These are phyloP conservation scores for Lasiosphaeria miniovina DNA, from an alignment of 495 filamentous ascomycete genomes.

Conservation along the genomic window DNA sequence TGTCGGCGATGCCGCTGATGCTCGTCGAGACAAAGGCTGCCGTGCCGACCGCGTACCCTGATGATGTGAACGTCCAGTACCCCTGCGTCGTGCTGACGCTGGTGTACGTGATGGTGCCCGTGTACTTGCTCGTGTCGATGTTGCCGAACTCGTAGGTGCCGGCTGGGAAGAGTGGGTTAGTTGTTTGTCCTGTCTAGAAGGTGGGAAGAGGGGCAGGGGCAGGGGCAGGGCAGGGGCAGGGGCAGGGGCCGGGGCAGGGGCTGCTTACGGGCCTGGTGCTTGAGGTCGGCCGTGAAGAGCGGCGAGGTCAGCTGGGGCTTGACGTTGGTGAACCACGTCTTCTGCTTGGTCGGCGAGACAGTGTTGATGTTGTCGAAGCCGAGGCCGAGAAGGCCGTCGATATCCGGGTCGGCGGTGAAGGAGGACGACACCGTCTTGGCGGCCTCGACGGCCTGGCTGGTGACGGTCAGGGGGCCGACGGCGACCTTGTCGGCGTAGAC, in stretches of 20 bases:
- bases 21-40: conserved; percentile 28
- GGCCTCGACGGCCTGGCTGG: conserved; percentile 65
- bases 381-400: conserved; percentile 71
- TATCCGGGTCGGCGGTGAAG: conserved; percentile 57
- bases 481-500: conserved; percentile 71
- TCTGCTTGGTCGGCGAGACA: conserved; percentile 55
- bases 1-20: conserved; percentile 60
- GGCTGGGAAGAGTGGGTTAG: conserved; percentile 27
- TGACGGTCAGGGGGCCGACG: conserved; percentile 61
- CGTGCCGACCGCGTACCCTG: conserved; percentile 60
- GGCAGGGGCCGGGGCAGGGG: background rate
- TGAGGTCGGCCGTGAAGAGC: conserved; percentile 67
- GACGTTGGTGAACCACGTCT: conserved; percentile 73
- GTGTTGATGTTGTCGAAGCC: conserved; percentile 72
- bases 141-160: conserved; percentile 76
- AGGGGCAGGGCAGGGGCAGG: too few relatives aligned
- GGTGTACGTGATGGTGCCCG: conserved; percentile 60
- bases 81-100: conserved; percentile 58
- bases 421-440: conserved; percentile 57
- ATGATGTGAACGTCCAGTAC: conserved; percentile 69
- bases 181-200: background rate
- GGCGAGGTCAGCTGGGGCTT: conserved; percentile 54
- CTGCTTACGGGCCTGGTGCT: conserved; percentile 47
- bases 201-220: too few relatives aligned
- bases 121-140: conserved; percentile 64